Base-by-base conservation (phyloP, 177 flowering plant species). In the Vitis hybrid region DNA sequence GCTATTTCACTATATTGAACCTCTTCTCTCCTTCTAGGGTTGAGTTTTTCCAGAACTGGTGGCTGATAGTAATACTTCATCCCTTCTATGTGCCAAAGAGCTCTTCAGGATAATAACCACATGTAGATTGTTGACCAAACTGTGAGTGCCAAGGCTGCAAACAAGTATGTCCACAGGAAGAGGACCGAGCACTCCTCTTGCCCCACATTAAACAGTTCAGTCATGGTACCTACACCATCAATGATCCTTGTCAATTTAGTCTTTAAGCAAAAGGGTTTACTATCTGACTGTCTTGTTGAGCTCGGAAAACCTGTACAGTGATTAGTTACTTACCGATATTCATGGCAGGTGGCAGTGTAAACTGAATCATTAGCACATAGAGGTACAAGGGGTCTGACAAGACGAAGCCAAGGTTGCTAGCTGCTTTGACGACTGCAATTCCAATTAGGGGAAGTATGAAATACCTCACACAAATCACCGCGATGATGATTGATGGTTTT, bases 161-260 rank as follows among this genome's bases (percentile, higher is more conserved):
- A 87, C 71, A 86, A 54, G 81, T 93, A 95, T 67, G 97, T 90
- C 98, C 97, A 93, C 17, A 95, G 73, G 62, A 84, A 81, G 45
- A 95, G 74, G n/a, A 95, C 90, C 0, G 98, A 93, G 75, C 96
- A 95, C 78, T 95, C 98, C n/a, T 89, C 94, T 85, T 88, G 87
- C 10, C 84, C 99, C 65, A 93, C 95, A 74, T 88, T 86, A 73
- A 91, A 88, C 7, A 95, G 81, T 74, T 93, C 85, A 7, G 98
- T 77, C 97, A 95, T 93, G 1, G 99, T 95, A 55, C 97, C 98
- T 94, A 82, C 79, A 80, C 14, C 1, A 12, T 48, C 26, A 56
- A 3, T 19, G 8, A 14, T 10, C 8, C 56, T 50, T 52, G 4
- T 11, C 5, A 13, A 26, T 40, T 11, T n/a, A 30, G 32, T 30